Evolutionary conservation across 2,329 filamentous ascomycete species (phyloP), one percentile per base, ranked within the genome.

Genomic region (Hyphodiscus sp.): DNA sequence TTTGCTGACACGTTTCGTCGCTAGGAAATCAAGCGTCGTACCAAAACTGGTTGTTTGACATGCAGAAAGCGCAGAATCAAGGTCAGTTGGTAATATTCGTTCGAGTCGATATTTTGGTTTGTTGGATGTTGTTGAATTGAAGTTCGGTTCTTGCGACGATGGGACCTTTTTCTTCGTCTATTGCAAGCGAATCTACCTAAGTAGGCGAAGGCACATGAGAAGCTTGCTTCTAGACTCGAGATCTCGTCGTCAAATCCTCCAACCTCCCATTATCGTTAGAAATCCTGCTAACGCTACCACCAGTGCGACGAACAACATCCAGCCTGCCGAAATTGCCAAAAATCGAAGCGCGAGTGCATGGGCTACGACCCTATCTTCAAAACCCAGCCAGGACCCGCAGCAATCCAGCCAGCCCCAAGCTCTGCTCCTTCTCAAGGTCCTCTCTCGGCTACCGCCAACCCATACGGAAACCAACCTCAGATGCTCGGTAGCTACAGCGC

Each of bases 291-390:
- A 60, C 62, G 51, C 61, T 56, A 58, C 58, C 56, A 63, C 62
- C 70, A 96, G 94, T 99, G 94, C 74, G 94, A 97, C 81, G 94
- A 99, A 77, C 85, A 83, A 57, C 91, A 96, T 71, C 94, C 94
- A 20, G 85, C 86, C 56, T 99, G 94, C 77, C 85, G 90, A 73
- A 90, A 94, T 68, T 94, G 89, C 74, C 85, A 86, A 67, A 94
- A 94, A 71, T 91, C 87, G 62, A 94, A 92, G 73, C 87, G 89
- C 66, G 88, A 92, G 65, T 94, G 89, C 67, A 69, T 91, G 47
- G 89, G 89, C 52, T 94, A 94, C 80, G 89, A 94, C 66, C 88
- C 89, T 41, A 89, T 92, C 65, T 94, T 92, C 74, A 89, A 90
- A 71, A 81, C 81, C 61, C 81, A 85, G 50, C 65, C 67, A 45